Percentiles rank a stretch among this genome's conserved stretches.
phyloP scores from a whole-genome alignment of 345 rosid species.

The Citrus medica region DNA sequence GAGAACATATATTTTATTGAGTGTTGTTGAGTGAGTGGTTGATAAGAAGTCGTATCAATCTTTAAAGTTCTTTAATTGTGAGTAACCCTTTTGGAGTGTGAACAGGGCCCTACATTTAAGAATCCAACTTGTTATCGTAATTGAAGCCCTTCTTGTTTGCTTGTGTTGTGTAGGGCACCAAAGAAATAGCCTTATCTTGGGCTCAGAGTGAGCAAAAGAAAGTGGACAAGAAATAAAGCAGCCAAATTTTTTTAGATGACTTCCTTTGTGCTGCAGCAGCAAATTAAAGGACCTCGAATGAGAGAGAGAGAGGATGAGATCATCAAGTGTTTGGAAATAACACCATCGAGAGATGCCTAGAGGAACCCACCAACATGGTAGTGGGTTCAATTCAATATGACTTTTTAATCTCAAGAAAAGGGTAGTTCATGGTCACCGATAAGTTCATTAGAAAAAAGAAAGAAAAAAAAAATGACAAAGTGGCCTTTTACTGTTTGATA shows the following conservation, averaged over 20 bases:
- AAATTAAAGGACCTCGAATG: not conserved
- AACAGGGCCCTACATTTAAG: constrained; percentile 32
- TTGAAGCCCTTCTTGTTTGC: constrained; percentile 31
- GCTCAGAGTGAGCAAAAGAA: constrained; percentile 1
- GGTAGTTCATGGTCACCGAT: too few relatives aligned
- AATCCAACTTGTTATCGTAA: constrained; percentile 21
- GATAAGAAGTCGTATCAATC: constrained; percentile 45
- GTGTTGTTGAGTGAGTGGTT: constrained; percentile 7
- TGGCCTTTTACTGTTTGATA: too few relatives aligned
- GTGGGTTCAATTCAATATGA: too few relatives aligned
- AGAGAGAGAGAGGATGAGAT: too few relatives aligned
- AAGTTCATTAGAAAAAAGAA: too few relatives aligned
- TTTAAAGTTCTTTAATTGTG: constrained; percentile 23
- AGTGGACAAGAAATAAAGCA: constrained; percentile 29
- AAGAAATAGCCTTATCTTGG: constrained; percentile 3
- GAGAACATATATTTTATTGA: not conserved
- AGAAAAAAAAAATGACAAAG: too few relatives aligned
- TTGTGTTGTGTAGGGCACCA: constrained; percentile 27
- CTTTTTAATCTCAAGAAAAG: too few relatives aligned
- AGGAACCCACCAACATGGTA: too few relatives aligned
- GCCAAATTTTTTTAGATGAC: constrained; percentile 16
- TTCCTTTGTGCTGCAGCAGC: not conserved
- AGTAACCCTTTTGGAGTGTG: constrained; percentile 22
- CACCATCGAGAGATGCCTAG: not conserved
- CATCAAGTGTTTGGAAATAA: not conserved